These are phyloP conservation scores for Fusarium solani-melongenae DNA, from an alignment of 2,329 filamentous ascomycete species.

Conservation along the genomic window DNA sequence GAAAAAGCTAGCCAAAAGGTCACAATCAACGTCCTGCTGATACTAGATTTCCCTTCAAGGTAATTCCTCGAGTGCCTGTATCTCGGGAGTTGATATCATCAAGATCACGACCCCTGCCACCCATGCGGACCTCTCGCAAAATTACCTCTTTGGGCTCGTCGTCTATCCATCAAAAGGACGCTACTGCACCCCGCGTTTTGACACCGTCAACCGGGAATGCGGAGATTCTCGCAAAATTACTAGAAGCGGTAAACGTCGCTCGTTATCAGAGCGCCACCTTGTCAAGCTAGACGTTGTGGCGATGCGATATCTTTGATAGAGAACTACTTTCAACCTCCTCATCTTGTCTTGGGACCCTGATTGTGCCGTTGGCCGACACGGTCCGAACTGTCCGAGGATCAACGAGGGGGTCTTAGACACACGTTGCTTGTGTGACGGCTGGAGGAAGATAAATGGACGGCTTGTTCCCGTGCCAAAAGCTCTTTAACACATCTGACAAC, in stretches of 20 bases:
- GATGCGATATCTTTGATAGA: not conserved
- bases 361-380: not conserved
- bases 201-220: not conserved
- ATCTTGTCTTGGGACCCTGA: not conserved
- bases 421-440: not conserved
- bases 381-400: not conserved
- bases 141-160: constrained; percentile 3
- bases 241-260: not conserved
- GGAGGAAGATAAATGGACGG: not conserved
- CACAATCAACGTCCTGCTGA: not conserved
- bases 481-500: not conserved
- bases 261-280: constrained; percentile 1
- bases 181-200: constrained; percentile 16
- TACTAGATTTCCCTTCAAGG: not conserved
- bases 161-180: not conserved
- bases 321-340: not conserved
- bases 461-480: not conserved
- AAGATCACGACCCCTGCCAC: not conserved
- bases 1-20: not conserved
- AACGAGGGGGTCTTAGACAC: not conserved
- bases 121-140: constrained; percentile 3
- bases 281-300: not conserved
- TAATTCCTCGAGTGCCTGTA: not conserved
- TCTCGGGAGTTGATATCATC: not conserved
- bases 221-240: constrained; percentile 10